Evolutionary conservation across 2,329 filamentous ascomycete genomes (phyloP), one percentile per base, ranked within the genome.

Genomic region (Aspergillus ibericus): DNA sequence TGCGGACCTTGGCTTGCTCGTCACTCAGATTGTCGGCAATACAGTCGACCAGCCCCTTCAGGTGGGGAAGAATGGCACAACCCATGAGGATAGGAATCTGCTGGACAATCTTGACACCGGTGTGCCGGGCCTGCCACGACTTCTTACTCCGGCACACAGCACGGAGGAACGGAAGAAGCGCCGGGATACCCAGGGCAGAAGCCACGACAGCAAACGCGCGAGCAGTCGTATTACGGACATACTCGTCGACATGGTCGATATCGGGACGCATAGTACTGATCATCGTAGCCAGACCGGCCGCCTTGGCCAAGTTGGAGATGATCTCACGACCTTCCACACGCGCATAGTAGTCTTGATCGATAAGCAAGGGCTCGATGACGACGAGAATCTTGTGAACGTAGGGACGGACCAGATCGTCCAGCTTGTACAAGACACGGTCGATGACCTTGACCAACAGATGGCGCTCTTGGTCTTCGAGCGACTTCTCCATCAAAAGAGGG

Each of bases 1-100:
- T 99, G 66, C 95, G 86, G 49, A 99, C 95, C 79, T 99, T 99
- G 54, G 93, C 93, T 77, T 99, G 95, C 72, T 99, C 95, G 68
- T 99, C 95, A 70, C 96, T 96, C 13, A 99, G 83, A 73, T 97
- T 97, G 52, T 93, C 92, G 13, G 89, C 92, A 71, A 99, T 97
- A 75, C 93, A 98, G 67, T 98, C 95, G 7, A 99, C 95, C 10
- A 99, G 81, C 4, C 93, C 93, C 76, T 97, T 98, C 54, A 99
- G 82, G 76, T 99, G 93, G 34, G 95, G 95, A 25, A 99, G 81
- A 53, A 99, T 91, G 46, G 95, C 95, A 73, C 95, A 99, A 27
- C 95, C 95, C 95, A 99, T 99, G 5, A 99, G 81, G 66, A 99
- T 99, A 20, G 95, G 93, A 69, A 99, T 98, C 73, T 99, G 95